Percentiles rank a stretch among this genome's conserved stretches.
phyloP scores from a whole-genome alignment of 2,329 filamentous ascomycete species.

The Hysterium pulicare region DNA sequence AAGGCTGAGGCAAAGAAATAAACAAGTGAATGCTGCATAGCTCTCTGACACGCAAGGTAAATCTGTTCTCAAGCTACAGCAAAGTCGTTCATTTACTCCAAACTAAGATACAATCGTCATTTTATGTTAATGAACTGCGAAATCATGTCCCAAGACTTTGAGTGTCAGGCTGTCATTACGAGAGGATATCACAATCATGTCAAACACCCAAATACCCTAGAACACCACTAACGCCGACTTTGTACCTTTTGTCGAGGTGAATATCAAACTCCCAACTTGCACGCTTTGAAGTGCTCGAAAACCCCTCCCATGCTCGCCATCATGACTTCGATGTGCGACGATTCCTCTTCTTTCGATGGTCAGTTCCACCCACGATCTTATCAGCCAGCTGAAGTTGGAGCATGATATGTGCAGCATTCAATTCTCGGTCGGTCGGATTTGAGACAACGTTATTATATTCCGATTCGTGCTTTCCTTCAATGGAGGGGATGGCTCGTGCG shows the following conservation, averaged over 20 bases:
- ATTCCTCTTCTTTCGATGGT: slow-evolving; percentile 25
- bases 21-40: too few species aligned
- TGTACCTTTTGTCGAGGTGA: slow-evolving; percentile 3
- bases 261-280: slow-evolving; percentile 14
- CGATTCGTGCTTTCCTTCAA: neutral
- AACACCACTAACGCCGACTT: slow-evolving; percentile 1
- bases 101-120: too few species aligned
- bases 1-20: slow-evolving; percentile 22
- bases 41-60: too few species aligned
- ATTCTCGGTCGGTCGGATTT: slow-evolving; percentile 13
- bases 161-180: slow-evolving; percentile 2
- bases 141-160: too few species aligned
- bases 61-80: too few species aligned
- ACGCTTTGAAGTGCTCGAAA: slow-evolving; percentile 9
- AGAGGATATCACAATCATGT: slow-evolving; percentile 14
- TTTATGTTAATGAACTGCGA: too few species aligned
- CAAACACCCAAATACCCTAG: slow-evolving; percentile 5
- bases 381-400: slow-evolving; percentile 28
- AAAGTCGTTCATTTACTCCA: too few species aligned
- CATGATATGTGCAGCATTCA: slow-evolving; percentile 36
- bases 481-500: neutral
- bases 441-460: neutral
- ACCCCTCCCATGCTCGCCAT: slow-evolving; percentile 4
- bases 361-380: slow-evolving; percentile 9
- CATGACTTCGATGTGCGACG: slow-evolving; percentile 24